These are phyloP conservation scores for Russula griseocarnosa DNA, from an alignment of 768 basidiomycete species.

Conservation along the genomic window DNA sequence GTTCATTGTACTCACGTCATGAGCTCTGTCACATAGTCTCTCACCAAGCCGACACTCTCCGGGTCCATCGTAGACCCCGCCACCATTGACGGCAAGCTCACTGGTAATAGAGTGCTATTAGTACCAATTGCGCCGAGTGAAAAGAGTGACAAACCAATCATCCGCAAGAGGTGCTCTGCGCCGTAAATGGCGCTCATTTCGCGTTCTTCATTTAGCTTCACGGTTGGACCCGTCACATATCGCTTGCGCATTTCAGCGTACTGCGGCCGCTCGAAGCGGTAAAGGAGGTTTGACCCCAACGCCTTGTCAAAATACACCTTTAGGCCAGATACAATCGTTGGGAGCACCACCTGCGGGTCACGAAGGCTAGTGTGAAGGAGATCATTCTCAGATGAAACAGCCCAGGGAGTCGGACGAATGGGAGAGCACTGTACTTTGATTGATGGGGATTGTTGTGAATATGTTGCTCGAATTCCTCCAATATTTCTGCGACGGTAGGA, in stretches of 20 bases:
- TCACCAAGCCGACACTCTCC: conserved; percentile 75
- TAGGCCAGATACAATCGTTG: conserved; percentile 81
- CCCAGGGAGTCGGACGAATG: conserved; percentile 1
- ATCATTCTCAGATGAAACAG: neutral
- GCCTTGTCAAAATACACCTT: conserved; percentile 92
- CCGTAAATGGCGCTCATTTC: conserved; percentile 92
- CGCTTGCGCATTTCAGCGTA: conserved; percentile 74
- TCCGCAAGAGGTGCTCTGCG: conserved; percentile 86
- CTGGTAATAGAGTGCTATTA: conserved; percentile 39
- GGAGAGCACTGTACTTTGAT: conserved; percentile 38
- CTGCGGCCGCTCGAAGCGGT: conserved; percentile 93
- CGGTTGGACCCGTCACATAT: conserved; percentile 70
- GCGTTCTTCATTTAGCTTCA: conserved; percentile 63
- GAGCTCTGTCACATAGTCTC: conserved; percentile 88
- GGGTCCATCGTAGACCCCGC: conserved; percentile 85
- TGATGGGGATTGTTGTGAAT: conserved; percentile 47
- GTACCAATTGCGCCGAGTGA: neutral
- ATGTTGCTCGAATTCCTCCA: conserved; percentile 73
- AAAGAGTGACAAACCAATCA: conserved; percentile 65
- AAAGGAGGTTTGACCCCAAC: conserved; percentile 83
- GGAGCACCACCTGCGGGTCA: conserved; percentile 63
- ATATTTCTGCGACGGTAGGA: conserved; percentile 72
- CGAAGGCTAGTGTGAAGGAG: conserved; percentile 46
- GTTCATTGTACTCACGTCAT: conserved; percentile 53
- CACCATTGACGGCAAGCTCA: conserved; percentile 89